Base-by-base conservation (phyloP, 805 yeast species). In the Peterozyma toletana region DNA sequence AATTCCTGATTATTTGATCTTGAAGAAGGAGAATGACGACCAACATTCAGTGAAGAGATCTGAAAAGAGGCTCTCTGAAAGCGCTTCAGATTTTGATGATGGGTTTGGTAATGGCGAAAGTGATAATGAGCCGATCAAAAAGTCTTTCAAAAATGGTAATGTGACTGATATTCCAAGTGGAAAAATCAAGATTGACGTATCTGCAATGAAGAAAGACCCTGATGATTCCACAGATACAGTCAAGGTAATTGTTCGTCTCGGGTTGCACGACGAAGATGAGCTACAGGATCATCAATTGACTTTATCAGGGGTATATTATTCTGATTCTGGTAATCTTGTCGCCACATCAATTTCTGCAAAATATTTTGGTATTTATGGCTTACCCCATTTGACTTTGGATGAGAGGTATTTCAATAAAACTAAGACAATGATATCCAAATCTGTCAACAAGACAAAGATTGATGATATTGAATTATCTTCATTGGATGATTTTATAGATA, bases 261-360 rank as follows among this genome's bases (percentile, higher is more conserved):
- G 38, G 13, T 34, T 75, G 10, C 57, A 55, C 18, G 82, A 81
- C 55, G 44, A 53, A 16, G 61, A 63, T 3, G 86, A 82, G 48
- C 54, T 63, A 7, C 70, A 77, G 30, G 67, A 64, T 43, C 79
- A 80, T 54, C 55, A 58, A 1, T 50, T 88, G 15, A 66, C 68
- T 4, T 62, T 86, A 10, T 62, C 64, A 18, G 90, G 89, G 0
- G 70, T 80, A 2, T 83, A 83, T 56, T 86, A 82, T 54, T 80
- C 83, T 48, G 69, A 72, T 16, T 63, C 77, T 1, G 95, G 95
- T 0, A 67, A 84, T 41, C 57, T 85, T 3, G 64, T 85, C 13
- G 70, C 80, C 0, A 55, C 75, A 15, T 72, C 88, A 1, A 66
- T 70, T 33, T 73, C 88, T 29, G 86, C 85, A 6, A 83, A 82